phyloP scores from a whole-genome alignment of 805 yeast genomes.

The Schwanniomyces polymorphus region DNA sequence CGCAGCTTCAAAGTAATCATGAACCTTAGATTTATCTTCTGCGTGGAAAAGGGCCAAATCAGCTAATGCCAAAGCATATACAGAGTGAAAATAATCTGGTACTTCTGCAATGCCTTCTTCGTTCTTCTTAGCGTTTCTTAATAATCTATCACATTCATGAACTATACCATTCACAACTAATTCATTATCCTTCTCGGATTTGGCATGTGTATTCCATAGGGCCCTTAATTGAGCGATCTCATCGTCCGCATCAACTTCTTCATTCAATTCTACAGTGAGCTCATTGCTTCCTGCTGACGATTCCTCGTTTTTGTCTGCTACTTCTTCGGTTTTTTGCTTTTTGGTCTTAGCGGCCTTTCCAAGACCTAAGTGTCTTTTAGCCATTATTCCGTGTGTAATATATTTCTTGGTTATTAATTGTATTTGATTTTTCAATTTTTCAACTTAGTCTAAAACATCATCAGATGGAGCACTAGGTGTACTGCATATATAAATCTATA shows the following conservation, averaged over 20 bases:
- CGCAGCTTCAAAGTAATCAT: constrained; percentile 67
- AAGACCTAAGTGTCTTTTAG: constrained; percentile 39
- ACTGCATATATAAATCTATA: neutral
- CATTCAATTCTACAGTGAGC: constrained; percentile 62
- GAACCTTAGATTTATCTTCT: constrained; percentile 31
- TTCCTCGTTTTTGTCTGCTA: neutral
- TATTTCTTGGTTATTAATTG: neutral
- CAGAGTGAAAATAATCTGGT: constrained; percentile 61
- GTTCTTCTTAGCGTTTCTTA: constrained; percentile 43
- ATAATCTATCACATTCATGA: constrained; percentile 86
- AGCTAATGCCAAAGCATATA: constrained; percentile 71
- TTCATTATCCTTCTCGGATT: constrained; percentile 60
- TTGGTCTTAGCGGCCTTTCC: constrained; percentile 49
- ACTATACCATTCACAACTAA: constrained; percentile 75
- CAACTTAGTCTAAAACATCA: neutral
- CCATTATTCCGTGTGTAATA: constrained; percentile 14
- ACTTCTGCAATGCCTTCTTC: constrained; percentile 12
- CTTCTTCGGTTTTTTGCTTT: constrained; percentile 34
- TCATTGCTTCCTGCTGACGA: constrained; percentile 22
- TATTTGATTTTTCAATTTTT: neutral
- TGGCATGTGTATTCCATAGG: constrained; percentile 63
- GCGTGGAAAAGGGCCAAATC: constrained; percentile 61
- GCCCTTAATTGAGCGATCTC: constrained; percentile 76
- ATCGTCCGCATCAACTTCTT: constrained; percentile 71
- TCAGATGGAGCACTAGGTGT: neutral